A percentile compares a stretch with the other conserved stretches of the same genome.
Conservation (phyloP, 1,139 yeast species). For the Suhomyces ambrosiae region DNA sequence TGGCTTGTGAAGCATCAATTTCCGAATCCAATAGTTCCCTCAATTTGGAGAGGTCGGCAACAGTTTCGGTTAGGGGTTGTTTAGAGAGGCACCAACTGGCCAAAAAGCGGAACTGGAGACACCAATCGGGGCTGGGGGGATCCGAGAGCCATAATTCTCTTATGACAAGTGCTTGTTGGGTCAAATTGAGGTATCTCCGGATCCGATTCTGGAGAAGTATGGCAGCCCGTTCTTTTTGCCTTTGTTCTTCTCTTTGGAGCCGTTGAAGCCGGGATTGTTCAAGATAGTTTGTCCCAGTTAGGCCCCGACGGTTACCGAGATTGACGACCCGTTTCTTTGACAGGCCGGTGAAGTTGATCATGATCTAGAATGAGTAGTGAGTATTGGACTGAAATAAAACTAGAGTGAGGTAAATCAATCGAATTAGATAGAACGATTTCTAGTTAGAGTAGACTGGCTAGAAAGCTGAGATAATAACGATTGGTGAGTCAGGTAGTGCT, state of each 20-base stretch:
- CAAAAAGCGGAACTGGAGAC: constrained; percentile 22
- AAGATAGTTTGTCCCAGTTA: constrained; percentile 39
- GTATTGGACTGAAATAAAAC: background rate
- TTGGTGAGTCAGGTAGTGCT: too few species aligned
- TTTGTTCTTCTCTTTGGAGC: constrained; percentile 58
- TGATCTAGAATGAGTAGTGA: constrained; percentile 15
- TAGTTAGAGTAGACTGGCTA: too few species aligned
- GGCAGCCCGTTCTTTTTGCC: constrained; percentile 54
- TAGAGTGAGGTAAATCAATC: too few species aligned
- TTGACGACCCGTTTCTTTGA: constrained; percentile 68
- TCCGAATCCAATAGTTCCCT: background rate
- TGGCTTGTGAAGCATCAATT: background rate
- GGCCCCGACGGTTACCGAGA: constrained; percentile 57
- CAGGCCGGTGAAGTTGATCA: constrained; percentile 69
- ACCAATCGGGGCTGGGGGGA: constrained; percentile 13
- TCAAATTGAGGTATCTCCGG: constrained; percentile 37
- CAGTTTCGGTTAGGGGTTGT: constrained; percentile 6
- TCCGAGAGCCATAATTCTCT: constrained; percentile 12
- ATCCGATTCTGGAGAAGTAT: constrained; percentile 50
- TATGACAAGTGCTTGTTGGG: constrained; percentile 15
- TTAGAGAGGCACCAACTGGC: constrained; percentile 17
- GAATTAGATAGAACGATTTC: too few species aligned
- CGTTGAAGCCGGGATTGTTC: constrained; percentile 69
- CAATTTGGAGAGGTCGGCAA: constrained; percentile 5
- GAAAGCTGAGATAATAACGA: too few species aligned